Conservation (phyloP, 2,329 filamentous ascomycete genomes). For the Verticillium nubilum region DNA sequence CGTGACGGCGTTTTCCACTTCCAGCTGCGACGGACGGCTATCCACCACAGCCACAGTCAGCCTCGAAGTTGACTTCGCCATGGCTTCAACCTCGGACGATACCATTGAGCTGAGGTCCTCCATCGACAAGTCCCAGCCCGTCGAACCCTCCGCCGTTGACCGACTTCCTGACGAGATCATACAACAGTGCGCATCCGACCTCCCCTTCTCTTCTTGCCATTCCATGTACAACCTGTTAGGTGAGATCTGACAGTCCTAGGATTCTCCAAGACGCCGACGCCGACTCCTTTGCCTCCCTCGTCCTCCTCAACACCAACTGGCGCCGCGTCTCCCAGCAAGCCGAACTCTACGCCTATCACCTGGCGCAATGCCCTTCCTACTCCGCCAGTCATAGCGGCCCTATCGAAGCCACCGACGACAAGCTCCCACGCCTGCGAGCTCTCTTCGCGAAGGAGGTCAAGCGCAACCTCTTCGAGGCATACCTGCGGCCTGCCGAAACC, state of each 20-base stretch:
- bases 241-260: constrained; percentile 36
- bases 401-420: constrained; percentile 32
- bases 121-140: constrained; percentile 24
- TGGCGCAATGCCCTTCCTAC: constrained; percentile 56
- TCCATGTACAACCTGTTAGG: too few species aligned
- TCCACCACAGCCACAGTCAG: background rate
- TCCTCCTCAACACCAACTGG: constrained; percentile 62
- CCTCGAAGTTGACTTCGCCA: background rate
- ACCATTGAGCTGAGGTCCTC: constrained; percentile 15
- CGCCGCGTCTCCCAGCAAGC: constrained; percentile 56
- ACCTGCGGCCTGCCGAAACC: constrained; percentile 63
- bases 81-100: background rate
- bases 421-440: constrained; percentile 54
- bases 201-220: constrained; percentile 4
- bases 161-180: constrained; percentile 64
- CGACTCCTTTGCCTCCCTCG: constrained; percentile 60
- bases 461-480: constrained; percentile 72
- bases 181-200: constrained; percentile 44
- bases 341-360: constrained; percentile 57
- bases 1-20: background rate
- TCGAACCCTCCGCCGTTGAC: constrained; percentile 38
- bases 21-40: background rate
- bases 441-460: constrained; percentile 67
- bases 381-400: constrained; percentile 39
- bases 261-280: constrained; percentile 57